phyloP scores from a whole-genome alignment of 129 eudicot genomes.

The Chrysanthemum lavandulifolium region DNA sequence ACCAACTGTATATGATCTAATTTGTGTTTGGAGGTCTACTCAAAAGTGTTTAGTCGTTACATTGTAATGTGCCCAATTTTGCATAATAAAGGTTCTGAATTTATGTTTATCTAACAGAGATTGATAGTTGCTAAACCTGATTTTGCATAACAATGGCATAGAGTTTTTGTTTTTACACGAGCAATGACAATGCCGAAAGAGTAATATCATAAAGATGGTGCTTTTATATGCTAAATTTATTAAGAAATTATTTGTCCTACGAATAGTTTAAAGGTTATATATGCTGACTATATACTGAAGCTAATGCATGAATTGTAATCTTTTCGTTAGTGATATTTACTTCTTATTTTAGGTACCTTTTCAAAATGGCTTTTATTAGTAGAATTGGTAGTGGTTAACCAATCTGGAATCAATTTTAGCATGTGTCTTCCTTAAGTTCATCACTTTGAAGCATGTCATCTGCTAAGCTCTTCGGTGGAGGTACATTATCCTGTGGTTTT shows the following conservation, averaged over 20 bases:
- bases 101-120: no score
- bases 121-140: no score
- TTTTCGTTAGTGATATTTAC: not conserved
- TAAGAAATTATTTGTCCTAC: not conserved
- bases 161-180: no score
- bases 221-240: not conserved
- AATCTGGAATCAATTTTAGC: conserved; percentile 45
- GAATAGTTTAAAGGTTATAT: not conserved
- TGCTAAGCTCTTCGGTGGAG: conserved; percentile 81
- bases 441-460: conserved; percentile 80
- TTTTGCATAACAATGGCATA: no score
- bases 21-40: no score
- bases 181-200: no score
- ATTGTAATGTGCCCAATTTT: no score
- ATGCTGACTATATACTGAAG: not conserved
- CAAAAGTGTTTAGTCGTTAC: no score
- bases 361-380: conserved; percentile 61
- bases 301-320: not conserved
- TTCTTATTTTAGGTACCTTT: conserved; percentile 29
- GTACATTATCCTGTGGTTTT: conserved; percentile 21
- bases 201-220: not conserved
- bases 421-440: conserved; percentile 45
- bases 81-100: no score
- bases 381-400: conserved; percentile 65
- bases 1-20: no score